Percentiles rank a stretch among this genome's conserved stretches.
Evolutionary conservation across 768 basidiomycete genomes (phyloP).

Genomic region (Boletus eberwhitei): DNA sequence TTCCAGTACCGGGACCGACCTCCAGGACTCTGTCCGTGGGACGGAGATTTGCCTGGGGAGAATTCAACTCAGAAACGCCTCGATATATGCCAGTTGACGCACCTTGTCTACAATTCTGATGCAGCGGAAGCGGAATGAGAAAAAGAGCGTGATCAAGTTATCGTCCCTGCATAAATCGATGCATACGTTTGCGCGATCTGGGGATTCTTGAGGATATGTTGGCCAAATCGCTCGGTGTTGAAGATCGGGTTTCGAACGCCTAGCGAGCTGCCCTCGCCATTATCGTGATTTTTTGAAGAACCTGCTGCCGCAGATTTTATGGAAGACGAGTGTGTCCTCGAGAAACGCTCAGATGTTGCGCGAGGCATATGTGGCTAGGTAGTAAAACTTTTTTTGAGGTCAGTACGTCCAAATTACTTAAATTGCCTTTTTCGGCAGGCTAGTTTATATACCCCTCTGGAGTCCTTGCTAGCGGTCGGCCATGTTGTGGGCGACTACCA

Average conservation of each 20-base stretch:
- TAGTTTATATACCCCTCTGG: too few relatives aligned
- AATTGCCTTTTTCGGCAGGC: slow-evolving; percentile 18
- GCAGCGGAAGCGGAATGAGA: background rate
- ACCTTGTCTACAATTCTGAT: slow-evolving; percentile 64
- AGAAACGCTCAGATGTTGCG: slow-evolving; percentile 73
- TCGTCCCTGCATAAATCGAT: slow-evolving; percentile 19
- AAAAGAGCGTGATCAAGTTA: slow-evolving; percentile 12
- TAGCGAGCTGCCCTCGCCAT: slow-evolving; percentile 36
- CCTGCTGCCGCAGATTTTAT: slow-evolving; percentile 38
- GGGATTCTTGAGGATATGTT: slow-evolving; percentile 96
- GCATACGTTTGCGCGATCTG: slow-evolving; percentile 84
- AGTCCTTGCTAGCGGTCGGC: background rate
- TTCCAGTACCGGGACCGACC: slow-evolving; percentile 97
- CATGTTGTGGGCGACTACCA: background rate
- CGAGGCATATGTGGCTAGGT: slow-evolving; percentile 58
- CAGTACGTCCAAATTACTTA: background rate
- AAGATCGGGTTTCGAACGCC: slow-evolving; percentile 80
- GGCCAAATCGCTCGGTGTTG: slow-evolving; percentile 93
- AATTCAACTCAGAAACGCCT: slow-evolving; percentile 1
- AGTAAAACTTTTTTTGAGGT: background rate
- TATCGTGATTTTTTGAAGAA: slow-evolving; percentile 40
- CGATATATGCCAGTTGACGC: background rate
- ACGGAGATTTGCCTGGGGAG: slow-evolving; percentile 74
- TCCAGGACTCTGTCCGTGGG: slow-evolving; percentile 96
- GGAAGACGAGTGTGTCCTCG: slow-evolving; percentile 61